A percentile compares a stretch with the other conserved stretches of the same genome.
Conservation (phyloP, 768 basidiomycete genomes). For the Naganishia onofrii region DNA sequence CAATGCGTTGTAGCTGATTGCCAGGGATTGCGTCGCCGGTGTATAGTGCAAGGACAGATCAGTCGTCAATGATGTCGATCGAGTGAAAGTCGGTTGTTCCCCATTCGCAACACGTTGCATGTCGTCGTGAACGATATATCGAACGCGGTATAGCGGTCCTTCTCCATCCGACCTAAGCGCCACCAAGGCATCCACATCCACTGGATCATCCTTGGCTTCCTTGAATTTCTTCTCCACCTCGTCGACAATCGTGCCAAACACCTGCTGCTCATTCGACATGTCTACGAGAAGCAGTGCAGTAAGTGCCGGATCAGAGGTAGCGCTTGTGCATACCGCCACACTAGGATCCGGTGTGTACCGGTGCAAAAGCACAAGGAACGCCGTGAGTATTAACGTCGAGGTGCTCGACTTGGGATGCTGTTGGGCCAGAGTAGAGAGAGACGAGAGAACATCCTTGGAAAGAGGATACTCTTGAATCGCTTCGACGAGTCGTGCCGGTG, state of each 20-base stretch:
- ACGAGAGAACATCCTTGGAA: conserved; percentile 65
- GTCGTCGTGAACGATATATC: conserved; percentile 67
- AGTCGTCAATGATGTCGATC: conserved; percentile 71
- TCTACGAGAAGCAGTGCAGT: conserved; percentile 78
- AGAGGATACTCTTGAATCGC: conserved; percentile 72
- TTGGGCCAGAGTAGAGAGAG: conserved; percentile 39
- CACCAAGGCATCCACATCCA: conserved; percentile 76
- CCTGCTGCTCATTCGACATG: conserved; percentile 71
- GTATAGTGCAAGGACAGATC: conserved; percentile 84
- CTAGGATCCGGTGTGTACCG: conserved; percentile 94
- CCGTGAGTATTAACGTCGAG: conserved; percentile 86
- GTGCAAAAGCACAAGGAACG: conserved; percentile 85
- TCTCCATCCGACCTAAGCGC: conserved; percentile 56
- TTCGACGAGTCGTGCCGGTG: conserved; percentile 73
- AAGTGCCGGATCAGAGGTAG: conserved; percentile 59
- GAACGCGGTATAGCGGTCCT: conserved; percentile 72
- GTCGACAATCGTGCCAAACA: conserved; percentile 82
- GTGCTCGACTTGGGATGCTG: conserved; percentile 58
- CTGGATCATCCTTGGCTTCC: conserved; percentile 74
- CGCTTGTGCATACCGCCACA: conserved; percentile 76
- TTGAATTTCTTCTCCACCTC: conserved; percentile 78
- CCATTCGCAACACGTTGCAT: conserved; percentile 42
- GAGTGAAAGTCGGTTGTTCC: conserved; percentile 15
- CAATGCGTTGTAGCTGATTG: conserved; percentile 89
- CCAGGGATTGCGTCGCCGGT: conserved; percentile 68